phyloP scores from a whole-genome alignment of 2,329 filamentous ascomycete genomes.

The Trichoderma gracile region DNA sequence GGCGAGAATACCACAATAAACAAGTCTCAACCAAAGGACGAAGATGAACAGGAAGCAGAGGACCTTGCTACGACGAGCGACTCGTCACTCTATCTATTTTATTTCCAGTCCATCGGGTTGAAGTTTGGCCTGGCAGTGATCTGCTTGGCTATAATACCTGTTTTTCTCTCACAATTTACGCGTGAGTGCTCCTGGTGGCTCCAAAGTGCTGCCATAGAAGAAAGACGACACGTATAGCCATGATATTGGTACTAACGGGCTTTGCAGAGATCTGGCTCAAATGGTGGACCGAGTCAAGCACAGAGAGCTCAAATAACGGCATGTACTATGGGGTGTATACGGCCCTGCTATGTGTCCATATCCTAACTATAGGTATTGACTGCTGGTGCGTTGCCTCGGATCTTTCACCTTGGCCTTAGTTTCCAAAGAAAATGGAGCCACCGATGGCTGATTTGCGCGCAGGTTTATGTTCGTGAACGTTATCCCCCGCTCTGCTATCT shows the following conservation, averaged over 20 bases:
- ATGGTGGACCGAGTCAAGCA: slow-evolving; percentile 34
- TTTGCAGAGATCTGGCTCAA: slow-evolving; percentile 35
- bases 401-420: background rate
- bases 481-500: slow-evolving; percentile 6
- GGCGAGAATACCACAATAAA: background rate
- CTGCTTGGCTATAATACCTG: slow-evolving; percentile 25
- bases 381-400: background rate
- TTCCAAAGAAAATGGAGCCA: background rate
- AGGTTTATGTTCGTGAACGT: slow-evolving; percentile 17
- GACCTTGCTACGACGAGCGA: slow-evolving; percentile 16
- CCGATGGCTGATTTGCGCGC: background rate
- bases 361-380: background rate
- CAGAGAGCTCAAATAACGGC: background rate
- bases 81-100: slow-evolving; percentile 28
- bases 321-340: background rate
- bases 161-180: slow-evolving; percentile 1
- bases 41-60: background rate
- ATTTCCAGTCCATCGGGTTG: slow-evolving; percentile 28
- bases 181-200: background rate
- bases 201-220: too few relatives aligned
- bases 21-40: background rate
- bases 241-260: background rate
- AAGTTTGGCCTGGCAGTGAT: slow-evolving; percentile 18
- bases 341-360: background rate
- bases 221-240: background rate